Conservation (phyloP, 2,329 filamentous ascomycete genomes). For the Albophoma yamanashiensis region DNA sequence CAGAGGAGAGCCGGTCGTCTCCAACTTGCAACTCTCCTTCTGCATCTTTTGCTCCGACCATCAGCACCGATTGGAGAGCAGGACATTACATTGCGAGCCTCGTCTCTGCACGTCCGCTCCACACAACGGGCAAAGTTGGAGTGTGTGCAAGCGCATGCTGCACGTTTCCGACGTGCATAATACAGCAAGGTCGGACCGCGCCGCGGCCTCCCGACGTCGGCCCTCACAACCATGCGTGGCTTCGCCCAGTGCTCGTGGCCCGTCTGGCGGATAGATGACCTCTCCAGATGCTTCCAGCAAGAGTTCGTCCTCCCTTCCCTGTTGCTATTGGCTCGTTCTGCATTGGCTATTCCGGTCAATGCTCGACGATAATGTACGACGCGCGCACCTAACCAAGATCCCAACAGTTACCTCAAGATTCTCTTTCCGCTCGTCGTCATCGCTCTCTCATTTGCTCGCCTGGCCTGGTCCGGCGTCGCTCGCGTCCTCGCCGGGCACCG, state of each 20-base stretch:
- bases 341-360: slow-evolving; percentile 1
- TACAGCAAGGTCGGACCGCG: background rate
- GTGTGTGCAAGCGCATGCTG: background rate
- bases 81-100: background rate
- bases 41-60: background rate
- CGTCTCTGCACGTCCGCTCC: background rate
- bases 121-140: background rate
- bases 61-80: background rate
- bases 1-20: background rate
- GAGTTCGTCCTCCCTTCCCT: slow-evolving; percentile 42
- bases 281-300: slow-evolving; percentile 51
- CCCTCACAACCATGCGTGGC: slow-evolving; percentile 26
- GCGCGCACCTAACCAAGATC: background rate
- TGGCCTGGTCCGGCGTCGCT: slow-evolving; percentile 47
- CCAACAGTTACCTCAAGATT: slow-evolving; percentile 41
- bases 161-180: background rate
- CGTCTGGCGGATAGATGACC: slow-evolving; percentile 54
- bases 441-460: slow-evolving; percentile 56
- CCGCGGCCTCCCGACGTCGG: slow-evolving; percentile 1
- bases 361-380: background rate
- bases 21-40: background rate
- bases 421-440: slow-evolving; percentile 67
- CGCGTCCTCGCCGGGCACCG: slow-evolving; percentile 39
- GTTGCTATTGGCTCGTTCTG: background rate
- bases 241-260: slow-evolving; percentile 47